A percentile compares a stretch with the other conserved stretches of the same genome.
Evolutionary conservation across 2,329 filamentous ascomycete species (phyloP).

Genomic region (Aspergillus costaricaensis): DNA sequence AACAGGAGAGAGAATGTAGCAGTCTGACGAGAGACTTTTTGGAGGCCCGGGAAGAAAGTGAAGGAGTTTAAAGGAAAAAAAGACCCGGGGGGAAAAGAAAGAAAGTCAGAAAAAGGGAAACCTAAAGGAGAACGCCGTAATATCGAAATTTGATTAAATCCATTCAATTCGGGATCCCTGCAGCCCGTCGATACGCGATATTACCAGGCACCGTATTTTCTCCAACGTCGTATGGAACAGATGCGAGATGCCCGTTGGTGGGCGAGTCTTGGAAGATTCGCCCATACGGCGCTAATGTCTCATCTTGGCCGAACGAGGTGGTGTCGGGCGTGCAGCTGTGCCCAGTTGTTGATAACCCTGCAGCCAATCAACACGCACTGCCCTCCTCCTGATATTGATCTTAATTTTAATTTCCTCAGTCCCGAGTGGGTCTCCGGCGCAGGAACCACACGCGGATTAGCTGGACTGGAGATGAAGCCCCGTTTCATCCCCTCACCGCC

Average conservation of each 20-base stretch:
- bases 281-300: slow-evolving; percentile 1
- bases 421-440: slow-evolving; percentile 11
- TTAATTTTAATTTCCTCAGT: slow-evolving; percentile 9
- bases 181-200: neutral
- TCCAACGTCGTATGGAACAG: neutral
- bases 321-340: neutral
- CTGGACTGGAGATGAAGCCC: slow-evolving; percentile 13
- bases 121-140: slow-evolving; percentile 7
- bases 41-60: neutral
- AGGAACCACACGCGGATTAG: slow-evolving; percentile 15
- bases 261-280: neutral
- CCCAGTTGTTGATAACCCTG: neutral
- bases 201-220: slow-evolving; percentile 9
- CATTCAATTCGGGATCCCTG: neutral
- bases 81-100: slow-evolving; percentile 9
- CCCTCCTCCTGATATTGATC: slow-evolving; percentile 6
- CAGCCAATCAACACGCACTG: neutral
- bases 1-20: slow-evolving; percentile 9
- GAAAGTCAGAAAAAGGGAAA: too few relatives aligned
- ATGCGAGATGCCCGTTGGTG: neutral
- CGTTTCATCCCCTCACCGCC: slow-evolving; percentile 11
- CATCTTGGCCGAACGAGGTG: slow-evolving; percentile 2
- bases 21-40: slow-evolving; percentile 5
- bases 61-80: slow-evolving; percentile 6
- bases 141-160: slow-evolving; percentile 4